Base-by-base conservation (phyloP, 129 eudicot genomes). In the Calendula officinalis region DNA sequence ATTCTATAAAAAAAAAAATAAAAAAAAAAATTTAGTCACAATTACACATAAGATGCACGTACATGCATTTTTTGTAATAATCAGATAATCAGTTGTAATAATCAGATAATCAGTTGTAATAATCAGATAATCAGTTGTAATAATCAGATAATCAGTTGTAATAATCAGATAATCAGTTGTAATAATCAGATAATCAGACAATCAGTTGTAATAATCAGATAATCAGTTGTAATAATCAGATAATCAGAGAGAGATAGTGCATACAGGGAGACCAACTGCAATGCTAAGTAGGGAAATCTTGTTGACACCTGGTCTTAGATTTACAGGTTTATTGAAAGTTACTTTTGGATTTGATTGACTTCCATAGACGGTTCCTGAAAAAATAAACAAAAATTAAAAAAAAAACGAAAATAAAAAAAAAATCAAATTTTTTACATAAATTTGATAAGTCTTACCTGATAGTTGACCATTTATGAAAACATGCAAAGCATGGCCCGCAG, bases 401-500 rank as follows among this genome's bases (percentile, higher is more conserved):
- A 10, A 33, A 33, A 11, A 46, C 8, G 6, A 41, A 15, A 4
- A 41, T 16, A 39, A 8, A 40, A 10, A 39, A 60, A 40, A 35
- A 60, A n/a, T 37, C 47, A 35, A n/a, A 12, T 45, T 12, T 45
- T 45, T 13, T 9, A 60, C 13, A 33, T 43, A 63, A 34, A 47
- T 45, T 44, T 36, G 5, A 44, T 35, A 67, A 33, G 17, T 27
- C 39, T 59, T 63, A 88, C 98, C 98, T 77, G 94, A 60, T 46
- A 77, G 53, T 62, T 91, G 79, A 35, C 95, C 96, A 27, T 91
- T 91, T 77, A 88, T 67, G 64, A 84, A 91, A 47, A 88, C 98
- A 74, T 91, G 95, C 85, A 91, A 62, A 37, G 91, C 81, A 64
- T 91, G 98, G 40, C 96, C 96, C 1, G 98, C 95, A 3, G 98